These are phyloP conservation scores for Talaromyces funiculosus DNA, from an alignment of 2,329 filamentous ascomycete species.

Conservation along the genomic window DNA sequence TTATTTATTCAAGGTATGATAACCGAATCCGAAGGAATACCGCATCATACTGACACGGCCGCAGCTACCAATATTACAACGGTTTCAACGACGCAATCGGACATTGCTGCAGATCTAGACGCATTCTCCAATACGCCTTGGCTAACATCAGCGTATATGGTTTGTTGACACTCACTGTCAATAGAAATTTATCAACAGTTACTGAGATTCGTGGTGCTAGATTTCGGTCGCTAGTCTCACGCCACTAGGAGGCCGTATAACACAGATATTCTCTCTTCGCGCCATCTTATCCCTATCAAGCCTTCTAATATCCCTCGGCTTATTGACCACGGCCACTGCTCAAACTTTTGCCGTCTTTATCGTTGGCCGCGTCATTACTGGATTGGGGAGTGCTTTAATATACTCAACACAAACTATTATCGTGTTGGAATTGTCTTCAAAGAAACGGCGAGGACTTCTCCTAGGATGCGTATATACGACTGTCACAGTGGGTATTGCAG, in stretches of 20 bases:
- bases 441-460: slow-evolving; percentile 63
- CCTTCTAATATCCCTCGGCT: slow-evolving; percentile 53
- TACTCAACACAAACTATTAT: slow-evolving; percentile 65
- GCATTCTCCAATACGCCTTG: slow-evolving; percentile 69
- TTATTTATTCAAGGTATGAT: slow-evolving; percentile 23
- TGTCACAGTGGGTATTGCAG: slow-evolving; percentile 64
- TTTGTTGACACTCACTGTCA: slow-evolving; percentile 20
- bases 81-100: slow-evolving; percentile 73
- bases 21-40: background rate
- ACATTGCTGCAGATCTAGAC: slow-evolving; percentile 68
- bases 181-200: background rate
- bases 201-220: slow-evolving; percentile 22
- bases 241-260: slow-evolving; percentile 66
- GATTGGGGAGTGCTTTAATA: slow-evolving; percentile 64
- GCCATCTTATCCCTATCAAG: slow-evolving; percentile 37
- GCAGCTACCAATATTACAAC: slow-evolving; percentile 67
- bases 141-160: slow-evolving; percentile 74
- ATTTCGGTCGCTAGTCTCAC: slow-evolving; percentile 56
- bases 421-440: slow-evolving; percentile 65
- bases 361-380: slow-evolving; percentile 61
- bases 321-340: slow-evolving; percentile 59
- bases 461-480: slow-evolving; percentile 69
- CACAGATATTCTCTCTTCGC: slow-evolving; percentile 66
- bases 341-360: slow-evolving; percentile 58
- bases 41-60: background rate